These are phyloP conservation scores for Cyclotella atomus DNA, from an alignment of 108 stramenopile species.

Conservation along the genomic window DNA sequence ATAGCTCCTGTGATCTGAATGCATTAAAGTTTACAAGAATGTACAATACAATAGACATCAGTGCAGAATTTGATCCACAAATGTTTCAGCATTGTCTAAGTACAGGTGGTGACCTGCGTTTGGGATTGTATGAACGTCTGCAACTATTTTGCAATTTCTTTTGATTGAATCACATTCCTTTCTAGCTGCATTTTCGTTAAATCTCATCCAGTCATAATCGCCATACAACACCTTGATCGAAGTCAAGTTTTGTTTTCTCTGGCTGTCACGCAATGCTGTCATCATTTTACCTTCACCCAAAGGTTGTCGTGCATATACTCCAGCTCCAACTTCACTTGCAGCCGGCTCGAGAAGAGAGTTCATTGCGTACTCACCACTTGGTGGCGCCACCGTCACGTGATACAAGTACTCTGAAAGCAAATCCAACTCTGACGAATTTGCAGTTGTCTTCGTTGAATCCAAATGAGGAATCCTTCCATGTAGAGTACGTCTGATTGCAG, in stretches of 20 bases:
- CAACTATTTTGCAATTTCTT: conserved; percentile 18
- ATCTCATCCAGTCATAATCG: conserved; percentile 58
- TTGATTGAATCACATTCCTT: conserved; percentile 32
- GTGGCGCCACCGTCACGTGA: conserved; percentile 54
- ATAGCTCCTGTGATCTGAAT: no score
- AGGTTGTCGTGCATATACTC: conserved; percentile 51
- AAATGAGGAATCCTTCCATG: conserved; percentile 55
- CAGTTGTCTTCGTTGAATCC: neutral
- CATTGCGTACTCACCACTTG: conserved; percentile 62
- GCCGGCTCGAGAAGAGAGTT: conserved; percentile 53
- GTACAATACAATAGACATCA: no score
- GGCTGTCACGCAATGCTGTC: neutral
- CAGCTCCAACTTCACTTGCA: conserved; percentile 34
- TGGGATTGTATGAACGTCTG: conserved; percentile 40
- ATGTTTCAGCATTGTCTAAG: conserved; percentile 47
- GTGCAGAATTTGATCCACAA: conserved; percentile 41
- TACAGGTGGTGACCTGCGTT: conserved; percentile 60
- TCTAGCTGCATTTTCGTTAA: conserved; percentile 40
- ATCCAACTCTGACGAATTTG: conserved; percentile 24
- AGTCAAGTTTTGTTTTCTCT: conserved; percentile 17
- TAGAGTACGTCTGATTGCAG: conserved; percentile 31
- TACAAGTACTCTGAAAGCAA: conserved; percentile 55
- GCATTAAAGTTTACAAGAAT: no score
- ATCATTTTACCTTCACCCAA: conserved; percentile 46
- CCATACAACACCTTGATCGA: conserved; percentile 53